Conservation (phyloP, 306 rosid genomes). For the Gastrolobium bilobum region DNA sequence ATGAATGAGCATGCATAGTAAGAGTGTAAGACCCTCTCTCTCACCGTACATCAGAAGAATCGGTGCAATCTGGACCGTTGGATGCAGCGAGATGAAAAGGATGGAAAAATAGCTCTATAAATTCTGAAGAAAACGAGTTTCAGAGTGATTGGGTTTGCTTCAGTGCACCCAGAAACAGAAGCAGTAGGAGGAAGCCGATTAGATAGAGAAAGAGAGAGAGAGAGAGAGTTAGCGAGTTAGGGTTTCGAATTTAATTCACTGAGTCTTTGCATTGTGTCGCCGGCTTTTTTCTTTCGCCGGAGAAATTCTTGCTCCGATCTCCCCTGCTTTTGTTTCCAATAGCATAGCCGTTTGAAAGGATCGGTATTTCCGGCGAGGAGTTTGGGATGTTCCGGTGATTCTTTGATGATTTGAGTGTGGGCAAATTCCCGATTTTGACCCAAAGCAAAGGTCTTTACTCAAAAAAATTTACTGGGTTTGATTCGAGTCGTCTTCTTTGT, state of each 20-base stretch:
- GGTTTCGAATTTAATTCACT: slow-evolving; percentile 48
- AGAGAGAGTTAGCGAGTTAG: slow-evolving; percentile 43
- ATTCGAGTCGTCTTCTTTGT: neutral
- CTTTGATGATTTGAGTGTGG: slow-evolving; percentile 38
- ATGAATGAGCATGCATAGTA: slow-evolving; percentile 40
- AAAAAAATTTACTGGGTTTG: slow-evolving; percentile 24
- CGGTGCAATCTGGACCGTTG: slow-evolving; percentile 50
- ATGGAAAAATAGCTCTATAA: slow-evolving; percentile 41
- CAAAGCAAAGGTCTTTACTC: slow-evolving; percentile 45
- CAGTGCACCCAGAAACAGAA: slow-evolving; percentile 39
- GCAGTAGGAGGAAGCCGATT: slow-evolving; percentile 27
- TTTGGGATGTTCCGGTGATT: slow-evolving; percentile 49
- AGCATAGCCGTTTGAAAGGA: slow-evolving; percentile 1
- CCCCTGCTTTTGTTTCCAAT: slow-evolving; percentile 10
- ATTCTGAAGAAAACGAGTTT: slow-evolving; percentile 42
- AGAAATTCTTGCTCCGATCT: slow-evolving; percentile 30
- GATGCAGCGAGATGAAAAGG: neutral
- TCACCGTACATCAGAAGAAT: slow-evolving; percentile 39
- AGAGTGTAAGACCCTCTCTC: slow-evolving; percentile 6
- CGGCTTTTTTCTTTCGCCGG: slow-evolving; percentile 38
- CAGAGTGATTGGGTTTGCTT: slow-evolving; percentile 44
- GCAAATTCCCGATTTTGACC: slow-evolving; percentile 56
- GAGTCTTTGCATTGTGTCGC: slow-evolving; percentile 38
- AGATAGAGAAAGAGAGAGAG: slow-evolving; percentile 24
- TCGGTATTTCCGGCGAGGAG: slow-evolving; percentile 50